Evolutionary conservation across 345 rosid species (phyloP).

Genomic region (Eucalyptus marginata): DNA sequence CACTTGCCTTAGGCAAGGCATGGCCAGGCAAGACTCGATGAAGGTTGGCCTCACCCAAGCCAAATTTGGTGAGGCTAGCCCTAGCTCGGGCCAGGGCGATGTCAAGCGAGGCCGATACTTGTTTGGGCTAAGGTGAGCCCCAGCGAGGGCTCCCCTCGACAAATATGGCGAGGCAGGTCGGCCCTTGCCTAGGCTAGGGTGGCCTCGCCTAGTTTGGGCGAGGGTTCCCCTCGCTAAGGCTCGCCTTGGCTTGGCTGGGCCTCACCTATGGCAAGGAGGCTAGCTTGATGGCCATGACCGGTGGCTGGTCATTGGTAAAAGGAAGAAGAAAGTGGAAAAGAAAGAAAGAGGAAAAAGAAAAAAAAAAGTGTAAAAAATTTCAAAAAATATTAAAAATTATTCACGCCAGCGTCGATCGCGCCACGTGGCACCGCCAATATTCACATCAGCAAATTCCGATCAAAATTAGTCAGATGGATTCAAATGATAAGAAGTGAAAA

Average conservation of each 20-base stretch:
- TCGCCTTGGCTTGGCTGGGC: fast-evolving
- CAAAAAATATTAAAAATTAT: too few relatives aligned
- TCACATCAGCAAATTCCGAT: fast-evolving
- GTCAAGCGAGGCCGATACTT: fast-evolving
- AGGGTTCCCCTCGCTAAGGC: fast-evolving
- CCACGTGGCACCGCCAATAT: fast-evolving
- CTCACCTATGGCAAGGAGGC: fast-evolving
- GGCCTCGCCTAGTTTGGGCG: too few relatives aligned
- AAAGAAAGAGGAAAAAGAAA: too few relatives aligned
- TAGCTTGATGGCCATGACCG: fast-evolving
- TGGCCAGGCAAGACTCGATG: fast-evolving
- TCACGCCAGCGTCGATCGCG: fast-evolving
- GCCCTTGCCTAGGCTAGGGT: fast-evolving
- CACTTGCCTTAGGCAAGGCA: fast-evolving
- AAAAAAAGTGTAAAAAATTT: too few relatives aligned
- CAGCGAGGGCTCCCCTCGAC: fast-evolving
- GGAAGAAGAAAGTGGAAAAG: too few relatives aligned
- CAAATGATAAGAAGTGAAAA: too few relatives aligned
- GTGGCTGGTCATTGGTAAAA: fast-evolving
- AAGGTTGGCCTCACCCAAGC: too few relatives aligned
- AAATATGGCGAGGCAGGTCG: fast-evolving
- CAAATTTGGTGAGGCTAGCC: fast-evolving
- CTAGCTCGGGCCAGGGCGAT: fast-evolving
- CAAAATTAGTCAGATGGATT: too few relatives aligned
- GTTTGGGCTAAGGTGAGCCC: too few relatives aligned